These are phyloP conservation scores for Inga leiocalycina DNA, from an alignment of 306 rosid genomes.

Conservation along the genomic window DNA sequence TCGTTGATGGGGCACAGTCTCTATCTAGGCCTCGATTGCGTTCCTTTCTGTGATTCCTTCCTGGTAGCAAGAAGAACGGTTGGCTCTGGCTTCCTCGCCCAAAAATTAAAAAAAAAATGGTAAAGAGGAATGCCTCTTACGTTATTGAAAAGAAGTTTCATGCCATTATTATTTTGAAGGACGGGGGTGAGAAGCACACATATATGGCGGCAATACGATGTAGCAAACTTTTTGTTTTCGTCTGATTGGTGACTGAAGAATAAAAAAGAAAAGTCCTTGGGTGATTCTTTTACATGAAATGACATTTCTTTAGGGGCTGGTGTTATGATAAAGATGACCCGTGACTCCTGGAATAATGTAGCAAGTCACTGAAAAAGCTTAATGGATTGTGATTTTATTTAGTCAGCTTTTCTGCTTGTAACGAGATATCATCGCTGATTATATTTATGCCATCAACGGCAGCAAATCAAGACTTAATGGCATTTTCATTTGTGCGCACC, in stretches of 20 bases:
- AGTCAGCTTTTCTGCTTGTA: background rate
- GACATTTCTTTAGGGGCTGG: background rate
- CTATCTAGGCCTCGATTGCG: conserved; percentile 87
- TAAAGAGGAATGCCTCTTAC: background rate
- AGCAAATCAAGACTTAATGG: conserved; percentile 2
- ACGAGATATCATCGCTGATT: background rate
- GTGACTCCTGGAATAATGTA: background rate
- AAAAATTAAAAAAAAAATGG: no score
- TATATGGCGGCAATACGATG: background rate
- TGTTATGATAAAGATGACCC: background rate
- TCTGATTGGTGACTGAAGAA: background rate
- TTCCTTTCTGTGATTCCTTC: conserved; percentile 65
- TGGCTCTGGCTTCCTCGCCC: background rate
- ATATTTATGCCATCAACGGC: background rate
- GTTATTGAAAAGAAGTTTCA: background rate
- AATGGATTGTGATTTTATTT: background rate
- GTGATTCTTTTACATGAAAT: background rate
- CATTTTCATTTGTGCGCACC: background rate
- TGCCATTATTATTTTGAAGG: background rate
- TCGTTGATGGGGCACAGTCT: conserved; percentile 92
- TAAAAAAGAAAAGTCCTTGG: background rate
- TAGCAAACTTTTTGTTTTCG: background rate
- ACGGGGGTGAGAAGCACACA: background rate
- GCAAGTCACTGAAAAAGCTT: background rate
- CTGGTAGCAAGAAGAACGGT: background rate